phyloP scores from a whole-genome alignment of 2,329 filamentous ascomycete species.

The Arthrinium puccinioides region DNA sequence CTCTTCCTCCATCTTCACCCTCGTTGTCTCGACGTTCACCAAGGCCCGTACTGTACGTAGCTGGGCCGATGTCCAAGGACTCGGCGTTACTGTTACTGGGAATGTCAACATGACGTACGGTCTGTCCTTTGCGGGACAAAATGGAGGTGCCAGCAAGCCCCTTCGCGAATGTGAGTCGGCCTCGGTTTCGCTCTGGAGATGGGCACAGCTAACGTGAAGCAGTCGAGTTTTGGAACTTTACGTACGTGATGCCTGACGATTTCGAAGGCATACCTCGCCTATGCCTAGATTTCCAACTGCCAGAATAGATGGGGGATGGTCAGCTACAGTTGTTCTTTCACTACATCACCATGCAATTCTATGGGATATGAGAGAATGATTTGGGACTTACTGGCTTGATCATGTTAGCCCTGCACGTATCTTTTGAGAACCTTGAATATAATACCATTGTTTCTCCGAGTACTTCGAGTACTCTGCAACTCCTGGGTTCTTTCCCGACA shows the following conservation, averaged over 20 bases:
- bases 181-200: not conserved
- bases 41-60: slow-evolving; percentile 32
- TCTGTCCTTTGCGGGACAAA: slow-evolving; percentile 34
- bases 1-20: slow-evolving; percentile 38
- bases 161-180: slow-evolving; percentile 22
- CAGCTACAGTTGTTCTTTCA: too few species aligned
- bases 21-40: slow-evolving; percentile 40
- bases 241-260: slow-evolving; percentile 7
- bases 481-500: too few species aligned
- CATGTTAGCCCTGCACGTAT: too few species aligned
- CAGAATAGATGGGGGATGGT: too few species aligned
- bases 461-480: too few species aligned
- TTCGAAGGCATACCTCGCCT: slow-evolving; percentile 2
- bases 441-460: too few species aligned
- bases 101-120: slow-evolving; percentile 31
- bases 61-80: slow-evolving; percentile 41
- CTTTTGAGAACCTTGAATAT: too few species aligned
- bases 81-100: slow-evolving; percentile 36
- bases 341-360: too few species aligned
- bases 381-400: too few species aligned
- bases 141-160: slow-evolving; percentile 23
- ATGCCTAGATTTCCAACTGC: slow-evolving; percentile 2
- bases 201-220: not conserved
- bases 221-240: slow-evolving; percentile 33
- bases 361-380: too few species aligned